These are phyloP conservation scores for Sporothrix variecibatus DNA, from an alignment of 2,329 filamentous ascomycete species.

Conservation along the genomic window DNA sequence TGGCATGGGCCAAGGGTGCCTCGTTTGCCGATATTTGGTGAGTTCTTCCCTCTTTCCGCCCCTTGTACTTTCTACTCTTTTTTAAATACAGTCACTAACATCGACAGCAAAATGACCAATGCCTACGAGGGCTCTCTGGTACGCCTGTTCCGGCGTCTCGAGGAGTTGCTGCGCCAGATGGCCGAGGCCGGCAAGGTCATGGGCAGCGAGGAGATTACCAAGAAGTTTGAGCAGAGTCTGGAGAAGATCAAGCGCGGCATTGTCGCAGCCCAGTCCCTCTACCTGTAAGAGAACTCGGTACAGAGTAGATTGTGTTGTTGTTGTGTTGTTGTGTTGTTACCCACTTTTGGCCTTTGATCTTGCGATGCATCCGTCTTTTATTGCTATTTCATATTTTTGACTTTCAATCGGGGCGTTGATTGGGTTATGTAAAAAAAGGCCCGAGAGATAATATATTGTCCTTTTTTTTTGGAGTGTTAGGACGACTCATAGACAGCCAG, in stretches of 20 bases:
- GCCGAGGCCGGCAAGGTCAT: slow-evolving; percentile 95
- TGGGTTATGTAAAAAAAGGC: slow-evolving; percentile 4
- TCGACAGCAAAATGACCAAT: slow-evolving; percentile 89
- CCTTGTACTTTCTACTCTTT: background rate
- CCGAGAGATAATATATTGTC: background rate
- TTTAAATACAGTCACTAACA: slow-evolving; percentile 22
- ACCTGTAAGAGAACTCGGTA: slow-evolving; percentile 67
- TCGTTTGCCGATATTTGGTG: slow-evolving; percentile 95
- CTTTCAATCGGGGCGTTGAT: slow-evolving; percentile 5
- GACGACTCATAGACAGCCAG: background rate
- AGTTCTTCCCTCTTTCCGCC: slow-evolving; percentile 43
- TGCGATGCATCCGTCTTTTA: background rate
- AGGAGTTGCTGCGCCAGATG: slow-evolving; percentile 93
- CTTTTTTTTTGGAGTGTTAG: background rate
- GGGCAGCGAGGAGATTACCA: slow-evolving; percentile 90
- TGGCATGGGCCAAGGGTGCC: slow-evolving; percentile 85
- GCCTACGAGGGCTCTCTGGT: slow-evolving; percentile 97
- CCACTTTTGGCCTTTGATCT: background rate
- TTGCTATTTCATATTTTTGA: background rate
- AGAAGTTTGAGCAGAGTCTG: slow-evolving; percentile 87
- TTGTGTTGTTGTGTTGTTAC: background rate
- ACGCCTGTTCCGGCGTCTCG: slow-evolving; percentile 89
- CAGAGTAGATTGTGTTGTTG: too few relatives aligned
- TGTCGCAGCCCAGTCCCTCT: slow-evolving; percentile 90
- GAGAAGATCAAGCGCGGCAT: slow-evolving; percentile 88